phyloP scores from a whole-genome alignment of 306 rosid species.

The Ormosia emarginata region DNA sequence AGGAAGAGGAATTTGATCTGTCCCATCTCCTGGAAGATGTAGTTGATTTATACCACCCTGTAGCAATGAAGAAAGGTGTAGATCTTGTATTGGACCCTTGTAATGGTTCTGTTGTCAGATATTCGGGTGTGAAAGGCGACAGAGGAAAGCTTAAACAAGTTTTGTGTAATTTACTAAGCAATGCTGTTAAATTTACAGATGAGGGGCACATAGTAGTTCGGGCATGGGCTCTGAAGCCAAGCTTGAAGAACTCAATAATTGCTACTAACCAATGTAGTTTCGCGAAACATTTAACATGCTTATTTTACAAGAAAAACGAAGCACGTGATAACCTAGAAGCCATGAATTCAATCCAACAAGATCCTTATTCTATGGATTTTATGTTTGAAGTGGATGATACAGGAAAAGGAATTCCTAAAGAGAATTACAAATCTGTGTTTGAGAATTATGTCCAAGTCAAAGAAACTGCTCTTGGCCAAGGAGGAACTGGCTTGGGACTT shows the following conservation, averaged over 20 bases:
- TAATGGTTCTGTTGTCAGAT: slow-evolving; percentile 52
- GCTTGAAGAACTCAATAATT: slow-evolving; percentile 35
- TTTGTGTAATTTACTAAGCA: slow-evolving; percentile 64
- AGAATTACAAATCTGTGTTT: slow-evolving; percentile 53
- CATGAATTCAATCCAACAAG: slow-evolving; percentile 19
- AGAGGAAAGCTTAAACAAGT: slow-evolving; percentile 76
- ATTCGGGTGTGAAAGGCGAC: slow-evolving; percentile 61
- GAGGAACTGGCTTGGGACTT: slow-evolving; percentile 93
- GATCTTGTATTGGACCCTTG: slow-evolving; percentile 72
- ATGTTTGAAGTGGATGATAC: slow-evolving; percentile 82
- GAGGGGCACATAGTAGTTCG: slow-evolving; percentile 64
- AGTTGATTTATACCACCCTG: slow-evolving; percentile 59
- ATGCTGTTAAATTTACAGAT: slow-evolving; percentile 77
- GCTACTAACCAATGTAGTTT: slow-evolving; percentile 19
- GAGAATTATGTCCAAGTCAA: slow-evolving; percentile 80
- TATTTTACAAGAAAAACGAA: slow-evolving; percentile 35
- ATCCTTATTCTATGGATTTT: slow-evolving; percentile 48
- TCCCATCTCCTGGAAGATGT: slow-evolving; percentile 62
- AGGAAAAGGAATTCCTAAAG: slow-evolving; percentile 89
- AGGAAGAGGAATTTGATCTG: slow-evolving; percentile 71
- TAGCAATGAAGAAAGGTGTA: slow-evolving; percentile 60
- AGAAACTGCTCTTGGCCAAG: slow-evolving; percentile 52
- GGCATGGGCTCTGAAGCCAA: slow-evolving; percentile 56
- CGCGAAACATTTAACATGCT: slow-evolving; percentile 16
- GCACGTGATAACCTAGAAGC: slow-evolving; percentile 27